These are phyloP conservation scores for Rhynchospora tenuis DNA, from an alignment of 176 grass and related monocot genomes.

Conservation along the genomic window DNA sequence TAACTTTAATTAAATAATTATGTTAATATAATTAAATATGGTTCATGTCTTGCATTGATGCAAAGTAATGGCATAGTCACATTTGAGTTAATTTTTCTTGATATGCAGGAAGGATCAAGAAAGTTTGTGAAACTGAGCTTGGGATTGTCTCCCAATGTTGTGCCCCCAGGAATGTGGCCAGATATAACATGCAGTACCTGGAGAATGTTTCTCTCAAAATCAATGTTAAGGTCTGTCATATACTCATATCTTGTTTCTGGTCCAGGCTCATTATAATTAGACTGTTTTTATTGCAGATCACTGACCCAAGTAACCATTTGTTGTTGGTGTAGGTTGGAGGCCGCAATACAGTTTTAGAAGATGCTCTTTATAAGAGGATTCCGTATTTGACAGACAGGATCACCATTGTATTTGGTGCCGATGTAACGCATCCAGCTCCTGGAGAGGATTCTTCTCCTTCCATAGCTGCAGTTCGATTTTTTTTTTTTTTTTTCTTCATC, in stretches of 20 bases:
- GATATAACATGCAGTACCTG: slow-evolving; percentile 64
- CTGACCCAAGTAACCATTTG: neutral
- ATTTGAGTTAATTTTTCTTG: neutral
- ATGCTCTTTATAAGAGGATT: slow-evolving; percentile 35
- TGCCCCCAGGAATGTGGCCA: slow-evolving; percentile 39
- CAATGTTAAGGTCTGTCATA: slow-evolving; percentile 67
- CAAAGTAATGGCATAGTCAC: neutral
- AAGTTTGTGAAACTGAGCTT: slow-evolving; percentile 66
- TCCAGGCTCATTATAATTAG: too few species aligned
- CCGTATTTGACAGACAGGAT: slow-evolving; percentile 48
- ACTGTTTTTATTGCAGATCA: too few species aligned
- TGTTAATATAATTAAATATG: neutral
- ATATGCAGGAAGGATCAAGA: slow-evolving; percentile 59
- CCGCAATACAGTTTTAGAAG: slow-evolving; percentile 62
- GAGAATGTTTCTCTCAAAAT: slow-evolving; percentile 84
- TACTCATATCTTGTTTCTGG: neutral
- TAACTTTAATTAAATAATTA: slow-evolving; percentile 29
- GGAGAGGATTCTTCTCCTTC: slow-evolving; percentile 73
- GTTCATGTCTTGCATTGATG: neutral
- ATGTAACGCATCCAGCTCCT: slow-evolving; percentile 67
- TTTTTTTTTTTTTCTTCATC: neutral
- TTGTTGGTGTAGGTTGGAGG: slow-evolving; percentile 48
- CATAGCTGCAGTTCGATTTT: slow-evolving; percentile 57
- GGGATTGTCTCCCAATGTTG: slow-evolving; percentile 84
- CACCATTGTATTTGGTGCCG: slow-evolving; percentile 80